Evolutionary conservation across 768 basidiomycete genomes (phyloP).

Genomic region (Tylopilus plumbeoviolaceoides): DNA sequence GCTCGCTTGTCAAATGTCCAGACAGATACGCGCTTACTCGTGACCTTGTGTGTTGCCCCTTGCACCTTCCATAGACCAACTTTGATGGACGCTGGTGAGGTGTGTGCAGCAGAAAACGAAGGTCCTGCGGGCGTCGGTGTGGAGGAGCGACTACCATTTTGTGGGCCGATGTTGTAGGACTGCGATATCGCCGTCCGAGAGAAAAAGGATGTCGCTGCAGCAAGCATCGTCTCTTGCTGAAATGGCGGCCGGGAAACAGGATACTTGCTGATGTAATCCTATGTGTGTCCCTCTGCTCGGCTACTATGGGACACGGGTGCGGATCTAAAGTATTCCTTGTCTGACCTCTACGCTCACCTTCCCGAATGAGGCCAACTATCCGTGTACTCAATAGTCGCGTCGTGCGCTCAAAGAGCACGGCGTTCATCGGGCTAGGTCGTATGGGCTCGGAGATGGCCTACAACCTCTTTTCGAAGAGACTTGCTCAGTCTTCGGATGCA

Average conservation of each 20-base stretch:
- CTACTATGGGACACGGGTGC: background rate
- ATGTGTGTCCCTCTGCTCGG: background rate
- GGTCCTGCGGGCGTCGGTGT: conserved; percentile 34
- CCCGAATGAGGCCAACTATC: conserved; percentile 48
- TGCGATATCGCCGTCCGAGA: conserved; percentile 76
- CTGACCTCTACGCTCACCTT: background rate
- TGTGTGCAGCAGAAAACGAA: conserved; percentile 33
- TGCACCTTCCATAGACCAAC: conserved; percentile 91
- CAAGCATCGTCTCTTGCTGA: conserved; percentile 51
- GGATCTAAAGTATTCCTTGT: background rate
- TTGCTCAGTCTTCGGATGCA: conserved; percentile 47
- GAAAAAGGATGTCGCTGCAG: conserved; percentile 82
- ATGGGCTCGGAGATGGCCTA: conserved; percentile 88
- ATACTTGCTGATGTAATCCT: background rate
- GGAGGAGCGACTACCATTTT: conserved; percentile 35
- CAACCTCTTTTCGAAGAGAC: conserved; percentile 77
- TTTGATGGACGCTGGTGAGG: conserved; percentile 42
- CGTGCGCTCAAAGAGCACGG: conserved; percentile 49
- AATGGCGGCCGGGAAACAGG: background rate
- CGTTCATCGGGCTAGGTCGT: conserved; percentile 82
- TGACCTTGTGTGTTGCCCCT: conserved; percentile 83
- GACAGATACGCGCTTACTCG: conserved; percentile 84
- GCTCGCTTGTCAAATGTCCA: conserved; percentile 89
- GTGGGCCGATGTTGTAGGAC: conserved; percentile 62
- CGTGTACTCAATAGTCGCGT: conserved; percentile 35